Percentiles rank a stretch among this genome's conserved stretches.
Evolutionary conservation across 345 rosid species (phyloP).

Genomic region (Salix udensis): DNA sequence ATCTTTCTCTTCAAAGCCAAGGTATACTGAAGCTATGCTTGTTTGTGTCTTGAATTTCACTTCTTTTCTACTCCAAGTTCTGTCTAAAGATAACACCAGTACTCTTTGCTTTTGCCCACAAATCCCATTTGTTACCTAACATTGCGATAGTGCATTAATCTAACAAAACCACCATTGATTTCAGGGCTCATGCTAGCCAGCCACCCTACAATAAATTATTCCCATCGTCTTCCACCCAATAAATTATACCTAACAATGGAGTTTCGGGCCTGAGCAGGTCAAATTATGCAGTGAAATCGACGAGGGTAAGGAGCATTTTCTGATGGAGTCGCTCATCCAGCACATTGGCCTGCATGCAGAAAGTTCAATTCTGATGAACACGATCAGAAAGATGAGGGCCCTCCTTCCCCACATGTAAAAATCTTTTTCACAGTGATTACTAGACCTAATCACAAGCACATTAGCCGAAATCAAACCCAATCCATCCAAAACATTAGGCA

Average conservation of each 20-base stretch:
- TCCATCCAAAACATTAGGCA: not conserved
- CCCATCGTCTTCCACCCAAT: conserved; percentile 8
- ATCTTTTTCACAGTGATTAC: not conserved
- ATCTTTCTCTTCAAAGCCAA: conserved; percentile 46
- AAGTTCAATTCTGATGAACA: not conserved
- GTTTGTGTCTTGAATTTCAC: conserved; percentile 19
- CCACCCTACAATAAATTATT: not conserved
- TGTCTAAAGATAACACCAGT: conserved; percentile 10
- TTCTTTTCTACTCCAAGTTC: conserved; percentile 43
- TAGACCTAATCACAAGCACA: too few relatives aligned
- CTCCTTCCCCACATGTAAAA: not conserved
- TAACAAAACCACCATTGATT: conserved; percentile 1
- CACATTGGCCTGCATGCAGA: conserved; percentile 14
- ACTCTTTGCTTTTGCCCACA: conserved; percentile 24
- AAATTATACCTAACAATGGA: not conserved
- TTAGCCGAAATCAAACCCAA: not conserved
- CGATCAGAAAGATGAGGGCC: not conserved
- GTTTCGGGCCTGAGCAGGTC: not conserved
- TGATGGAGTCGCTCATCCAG: conserved; percentile 8
- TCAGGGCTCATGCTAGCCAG: conserved; percentile 9
- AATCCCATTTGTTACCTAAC: conserved; percentile 21
- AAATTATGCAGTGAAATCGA: not conserved
- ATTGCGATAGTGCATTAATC: conserved; percentile 8
- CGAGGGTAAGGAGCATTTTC: not conserved
- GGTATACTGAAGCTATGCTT: conserved; percentile 22